These are phyloP conservation scores for Dicorynia guianensis DNA, from an alignment of 306 rosid genomes.

Conservation along the genomic window DNA sequence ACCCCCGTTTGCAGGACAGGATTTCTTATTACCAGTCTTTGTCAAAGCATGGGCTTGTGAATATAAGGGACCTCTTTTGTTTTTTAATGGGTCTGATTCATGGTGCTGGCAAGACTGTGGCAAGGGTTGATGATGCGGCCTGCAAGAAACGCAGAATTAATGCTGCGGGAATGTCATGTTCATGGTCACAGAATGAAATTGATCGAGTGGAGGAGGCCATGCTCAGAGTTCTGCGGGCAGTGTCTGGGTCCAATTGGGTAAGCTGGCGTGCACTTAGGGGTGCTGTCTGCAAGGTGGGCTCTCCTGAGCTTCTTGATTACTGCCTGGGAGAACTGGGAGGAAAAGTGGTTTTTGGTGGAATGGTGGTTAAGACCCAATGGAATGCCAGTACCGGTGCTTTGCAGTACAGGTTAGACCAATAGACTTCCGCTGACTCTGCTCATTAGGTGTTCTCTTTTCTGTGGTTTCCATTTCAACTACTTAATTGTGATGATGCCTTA, in stretches of 20 bases:
- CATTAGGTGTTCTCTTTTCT: neutral
- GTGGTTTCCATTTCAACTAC: slow-evolving; percentile 14
- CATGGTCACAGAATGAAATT: slow-evolving; percentile 71
- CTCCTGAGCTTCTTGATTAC: slow-evolving; percentile 82
- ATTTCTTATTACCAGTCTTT: slow-evolving; percentile 74
- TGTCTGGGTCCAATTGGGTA: slow-evolving; percentile 88
- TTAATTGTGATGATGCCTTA: neutral
- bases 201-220: slow-evolving; percentile 80
- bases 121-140: slow-evolving; percentile 55
- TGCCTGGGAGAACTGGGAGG: slow-evolving; percentile 87
- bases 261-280: slow-evolving; percentile 79
- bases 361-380: slow-evolving; percentile 70
- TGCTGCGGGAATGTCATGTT: slow-evolving; percentile 51
- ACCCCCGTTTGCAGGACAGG: slow-evolving; percentile 61
- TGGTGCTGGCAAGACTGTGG: slow-evolving; percentile 60
- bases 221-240: slow-evolving; percentile 90
- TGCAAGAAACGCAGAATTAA: slow-evolving; percentile 56
- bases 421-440: slow-evolving; percentile 29
- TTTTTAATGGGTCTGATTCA: slow-evolving; percentile 71
- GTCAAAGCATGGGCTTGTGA: slow-evolving; percentile 68
- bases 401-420: slow-evolving; percentile 71
- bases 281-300: slow-evolving; percentile 79
- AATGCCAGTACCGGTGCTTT: slow-evolving; percentile 71
- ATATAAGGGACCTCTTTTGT: slow-evolving; percentile 75
- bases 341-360: slow-evolving; percentile 70